These are phyloP conservation scores for Hypoxylon sp. DNA, from an alignment of 2,329 filamentous ascomycete genomes.

Conservation along the genomic window DNA sequence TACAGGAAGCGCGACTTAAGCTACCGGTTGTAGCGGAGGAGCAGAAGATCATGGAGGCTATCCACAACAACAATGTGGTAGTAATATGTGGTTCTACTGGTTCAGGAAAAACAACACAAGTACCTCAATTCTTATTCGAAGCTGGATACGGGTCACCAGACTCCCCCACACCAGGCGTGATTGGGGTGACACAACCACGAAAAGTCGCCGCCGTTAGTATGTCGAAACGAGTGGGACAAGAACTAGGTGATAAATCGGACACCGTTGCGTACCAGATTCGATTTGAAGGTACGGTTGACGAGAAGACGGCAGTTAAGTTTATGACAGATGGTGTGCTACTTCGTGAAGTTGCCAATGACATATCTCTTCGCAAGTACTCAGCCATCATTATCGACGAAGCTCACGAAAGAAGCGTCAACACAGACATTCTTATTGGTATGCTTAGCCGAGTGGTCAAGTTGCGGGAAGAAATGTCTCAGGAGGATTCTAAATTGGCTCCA, in stretches of 20 bases:
- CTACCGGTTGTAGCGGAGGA: slow-evolving; percentile 95
- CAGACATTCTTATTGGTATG: slow-evolving; percentile 98
- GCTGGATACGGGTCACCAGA: slow-evolving; percentile 86
- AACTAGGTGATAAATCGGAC: slow-evolving; percentile 82
- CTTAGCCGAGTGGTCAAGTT: slow-evolving; percentile 92
- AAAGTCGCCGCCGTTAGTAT: slow-evolving; percentile 97
- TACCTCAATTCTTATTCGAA: slow-evolving; percentile 96
- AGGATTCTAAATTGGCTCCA: slow-evolving; percentile 80
- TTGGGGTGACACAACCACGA: slow-evolving; percentile 94
- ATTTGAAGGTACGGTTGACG: slow-evolving; percentile 86
- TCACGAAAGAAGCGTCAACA: slow-evolving; percentile 97
- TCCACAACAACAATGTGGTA: slow-evolving; percentile 90
- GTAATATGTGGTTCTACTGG: slow-evolving; percentile 96
- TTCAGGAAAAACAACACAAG: slow-evolving; percentile 97
- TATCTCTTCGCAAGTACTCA: slow-evolving; percentile 90
- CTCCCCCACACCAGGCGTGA: slow-evolving; percentile 89
- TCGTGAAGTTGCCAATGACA: slow-evolving; percentile 91
- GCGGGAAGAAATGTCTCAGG: slow-evolving; percentile 79
- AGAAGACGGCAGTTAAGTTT: slow-evolving; percentile 93
- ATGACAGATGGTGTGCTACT: slow-evolving; percentile 98
- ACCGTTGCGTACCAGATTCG: slow-evolving; percentile 94
- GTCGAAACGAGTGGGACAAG: slow-evolving; percentile 90
- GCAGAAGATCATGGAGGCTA: slow-evolving; percentile 97
- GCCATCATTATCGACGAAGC: slow-evolving; percentile 96
- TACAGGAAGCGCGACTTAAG: slow-evolving; percentile 83